Evolutionary conservation across 331 rosid species (phyloP).

Genomic region (Pyrus hybrid): DNA sequence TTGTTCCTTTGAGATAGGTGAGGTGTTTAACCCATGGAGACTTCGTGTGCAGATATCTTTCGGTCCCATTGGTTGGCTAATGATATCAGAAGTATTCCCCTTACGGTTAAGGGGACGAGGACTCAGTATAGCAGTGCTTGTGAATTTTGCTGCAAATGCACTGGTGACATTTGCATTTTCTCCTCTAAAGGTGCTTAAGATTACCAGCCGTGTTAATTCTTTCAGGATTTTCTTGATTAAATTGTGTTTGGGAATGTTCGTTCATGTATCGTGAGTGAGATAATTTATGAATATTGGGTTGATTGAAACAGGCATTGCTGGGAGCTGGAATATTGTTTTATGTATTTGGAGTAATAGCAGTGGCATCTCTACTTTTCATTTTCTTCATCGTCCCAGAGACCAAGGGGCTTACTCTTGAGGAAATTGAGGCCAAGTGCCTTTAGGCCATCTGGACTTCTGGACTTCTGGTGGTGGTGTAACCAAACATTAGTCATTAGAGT

Average conservation of each 20-base stretch:
- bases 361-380: conserved; percentile 62
- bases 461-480: too few species aligned
- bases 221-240: neutral
- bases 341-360: conserved; percentile 59
- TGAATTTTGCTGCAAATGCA: conserved; percentile 86
- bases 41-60: conserved; percentile 70
- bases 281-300: neutral
- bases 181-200: conserved; percentile 65
- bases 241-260: neutral
- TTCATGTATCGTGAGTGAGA: neutral
- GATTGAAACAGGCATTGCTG: conserved; percentile 46
- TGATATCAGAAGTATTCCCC: conserved; percentile 95
- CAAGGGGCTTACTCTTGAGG: conserved; percentile 96
- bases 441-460: neutral
- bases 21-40: neutral
- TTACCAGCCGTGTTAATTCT: neutral
- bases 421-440: conserved; percentile 83
- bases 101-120: conserved; percentile 84
- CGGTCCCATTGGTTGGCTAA: conserved; percentile 98
- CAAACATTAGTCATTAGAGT: too few species aligned
- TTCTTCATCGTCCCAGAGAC: conserved; percentile 85
- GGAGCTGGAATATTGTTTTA: conserved; percentile 86
- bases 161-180: conserved; percentile 89
- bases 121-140: conserved; percentile 84
- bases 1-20: neutral